Percentiles rank a stretch among this genome's conserved stretches.
phyloP scores from a whole-genome alignment of 805 yeast species.

The Saturnispora hagleri region DNA sequence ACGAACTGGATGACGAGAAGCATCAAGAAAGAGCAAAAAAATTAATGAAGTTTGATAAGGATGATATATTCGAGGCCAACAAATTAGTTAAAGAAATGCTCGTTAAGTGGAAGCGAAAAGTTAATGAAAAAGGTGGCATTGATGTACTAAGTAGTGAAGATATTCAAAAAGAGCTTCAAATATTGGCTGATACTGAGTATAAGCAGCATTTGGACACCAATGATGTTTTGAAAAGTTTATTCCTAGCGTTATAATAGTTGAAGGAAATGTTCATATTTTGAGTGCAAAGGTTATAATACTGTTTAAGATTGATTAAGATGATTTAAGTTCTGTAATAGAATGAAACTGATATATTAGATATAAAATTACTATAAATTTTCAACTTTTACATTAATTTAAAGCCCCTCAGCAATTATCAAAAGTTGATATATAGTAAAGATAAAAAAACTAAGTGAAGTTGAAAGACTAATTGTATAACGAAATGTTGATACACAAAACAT shows the following conservation, averaged over 20 bases:
- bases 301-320: too few relatives aligned
- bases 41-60: slow-evolving; percentile 40
- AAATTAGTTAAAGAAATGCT: slow-evolving; percentile 39
- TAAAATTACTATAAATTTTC: not conserved
- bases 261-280: not conserved
- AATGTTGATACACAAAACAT: not conserved
- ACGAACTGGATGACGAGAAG: slow-evolving; percentile 59
- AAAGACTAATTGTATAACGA: not conserved
- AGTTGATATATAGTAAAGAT: not conserved
- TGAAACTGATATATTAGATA: too few relatives aligned
- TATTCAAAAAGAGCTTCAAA: slow-evolving; percentile 32
- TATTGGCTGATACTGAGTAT: slow-evolving; percentile 24
- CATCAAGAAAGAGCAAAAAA: slow-evolving; percentile 32
- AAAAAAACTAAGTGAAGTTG: not conserved
- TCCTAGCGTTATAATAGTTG: not conserved
- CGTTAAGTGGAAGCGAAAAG: slow-evolving; percentile 43
- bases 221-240: slow-evolving; percentile 19
- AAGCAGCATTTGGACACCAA: slow-evolving; percentile 11
- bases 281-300: not conserved
- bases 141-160: slow-evolving; percentile 34
- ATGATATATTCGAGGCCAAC: slow-evolving; percentile 49
- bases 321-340: too few relatives aligned
- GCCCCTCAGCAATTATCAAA: not conserved
- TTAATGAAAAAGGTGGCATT: slow-evolving; percentile 37
- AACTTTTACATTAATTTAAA: not conserved